A percentile compares a stretch with the other conserved stretches of the same genome.
Conservation (phyloP, 108 stramenopile species). For the Conticribra weissflogii region DNA sequence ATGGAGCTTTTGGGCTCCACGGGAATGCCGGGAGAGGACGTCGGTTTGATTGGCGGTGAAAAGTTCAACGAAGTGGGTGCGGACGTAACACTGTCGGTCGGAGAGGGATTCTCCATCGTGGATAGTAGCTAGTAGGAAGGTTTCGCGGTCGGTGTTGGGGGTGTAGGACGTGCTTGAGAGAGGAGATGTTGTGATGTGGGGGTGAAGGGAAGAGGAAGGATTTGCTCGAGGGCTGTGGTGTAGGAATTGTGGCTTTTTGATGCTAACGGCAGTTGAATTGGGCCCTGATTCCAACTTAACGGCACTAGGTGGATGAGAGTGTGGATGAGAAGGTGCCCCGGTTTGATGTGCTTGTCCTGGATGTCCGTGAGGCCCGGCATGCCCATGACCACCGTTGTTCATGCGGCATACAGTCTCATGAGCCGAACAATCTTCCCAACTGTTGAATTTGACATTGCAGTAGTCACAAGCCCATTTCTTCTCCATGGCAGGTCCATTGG, state of each 20-base stretch:
- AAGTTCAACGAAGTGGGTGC: slow-evolving; percentile 83
- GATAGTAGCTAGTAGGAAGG: slow-evolving; percentile 71
- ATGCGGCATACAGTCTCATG: slow-evolving; percentile 77
- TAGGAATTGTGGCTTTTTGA: no score
- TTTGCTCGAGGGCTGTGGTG: no score
- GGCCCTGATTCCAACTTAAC: no score
- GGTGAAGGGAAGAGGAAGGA: no score
- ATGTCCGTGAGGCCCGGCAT: no score
- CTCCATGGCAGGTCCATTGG: slow-evolving; percentile 2
- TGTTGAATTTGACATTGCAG: slow-evolving; percentile 77
- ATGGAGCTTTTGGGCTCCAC: slow-evolving; percentile 82
- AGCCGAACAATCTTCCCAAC: slow-evolving; percentile 82
- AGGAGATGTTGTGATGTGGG: no score
- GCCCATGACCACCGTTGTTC: no score
- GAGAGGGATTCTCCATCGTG: slow-evolving; percentile 75
- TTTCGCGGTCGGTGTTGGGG: slow-evolving; percentile 44
- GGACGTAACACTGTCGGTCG: slow-evolving; percentile 88
- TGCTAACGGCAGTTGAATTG: no score
- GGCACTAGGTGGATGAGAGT: slow-evolving; percentile 14
- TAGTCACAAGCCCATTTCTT: slow-evolving; percentile 84
- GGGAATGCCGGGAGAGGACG: slow-evolving; percentile 82
- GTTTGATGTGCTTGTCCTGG: no score
- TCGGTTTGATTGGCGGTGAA: slow-evolving; percentile 79
- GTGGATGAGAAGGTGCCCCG: neutral
- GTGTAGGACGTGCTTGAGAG: no score